Percentiles rank a stretch among this genome's conserved stretches.
phyloP scores from a whole-genome alignment of 305 asterid genomes.

The Salvia sclarea region DNA sequence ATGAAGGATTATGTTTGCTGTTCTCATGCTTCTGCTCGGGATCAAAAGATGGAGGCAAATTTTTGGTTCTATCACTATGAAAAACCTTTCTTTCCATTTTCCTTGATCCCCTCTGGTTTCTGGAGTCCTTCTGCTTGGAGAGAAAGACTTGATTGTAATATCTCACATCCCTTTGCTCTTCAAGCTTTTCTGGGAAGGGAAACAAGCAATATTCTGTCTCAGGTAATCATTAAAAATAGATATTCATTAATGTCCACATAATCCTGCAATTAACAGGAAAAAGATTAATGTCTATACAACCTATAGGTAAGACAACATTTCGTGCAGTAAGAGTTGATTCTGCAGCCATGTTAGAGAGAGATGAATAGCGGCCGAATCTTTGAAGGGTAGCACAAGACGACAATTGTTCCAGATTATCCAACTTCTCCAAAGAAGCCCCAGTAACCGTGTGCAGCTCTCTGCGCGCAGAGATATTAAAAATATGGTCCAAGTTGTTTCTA shows the following conservation, averaged over 20 bases:
- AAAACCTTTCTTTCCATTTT: conserved; percentile 41
- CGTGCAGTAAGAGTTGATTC: conserved; percentile 44
- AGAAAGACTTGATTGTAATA: conserved; percentile 43
- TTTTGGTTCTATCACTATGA: conserved; percentile 36
- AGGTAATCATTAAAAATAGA: conserved; percentile 29
- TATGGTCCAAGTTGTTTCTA: conserved; percentile 35
- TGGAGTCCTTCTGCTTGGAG: conserved; percentile 44
- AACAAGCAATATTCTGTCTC: conserved; percentile 24
- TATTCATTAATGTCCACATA: conserved; percentile 7
- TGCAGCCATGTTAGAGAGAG: conserved; percentile 38
- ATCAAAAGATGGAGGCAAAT: conserved; percentile 41
- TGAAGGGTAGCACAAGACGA: conserved; percentile 47
- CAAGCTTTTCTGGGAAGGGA: conserved; percentile 45
- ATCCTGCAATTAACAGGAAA: conserved; percentile 23
- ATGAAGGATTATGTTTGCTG: conserved; percentile 47
- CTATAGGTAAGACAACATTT: conserved; percentile 47
- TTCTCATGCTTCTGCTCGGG: conserved; percentile 49
- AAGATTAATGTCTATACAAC: conserved; percentile 33
- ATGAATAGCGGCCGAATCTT: conserved; percentile 37
- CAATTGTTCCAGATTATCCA: conserved; percentile 48
- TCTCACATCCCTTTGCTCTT: conserved; percentile 45
- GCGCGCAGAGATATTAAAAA: conserved; percentile 47
- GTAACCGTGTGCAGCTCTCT: conserved; percentile 67
- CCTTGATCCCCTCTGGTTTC: conserved; percentile 44
- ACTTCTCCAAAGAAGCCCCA: conserved; percentile 56